phyloP scores from a whole-genome alignment of 352 stramenopile species.

The Phytophthora pinifolia region DNA sequence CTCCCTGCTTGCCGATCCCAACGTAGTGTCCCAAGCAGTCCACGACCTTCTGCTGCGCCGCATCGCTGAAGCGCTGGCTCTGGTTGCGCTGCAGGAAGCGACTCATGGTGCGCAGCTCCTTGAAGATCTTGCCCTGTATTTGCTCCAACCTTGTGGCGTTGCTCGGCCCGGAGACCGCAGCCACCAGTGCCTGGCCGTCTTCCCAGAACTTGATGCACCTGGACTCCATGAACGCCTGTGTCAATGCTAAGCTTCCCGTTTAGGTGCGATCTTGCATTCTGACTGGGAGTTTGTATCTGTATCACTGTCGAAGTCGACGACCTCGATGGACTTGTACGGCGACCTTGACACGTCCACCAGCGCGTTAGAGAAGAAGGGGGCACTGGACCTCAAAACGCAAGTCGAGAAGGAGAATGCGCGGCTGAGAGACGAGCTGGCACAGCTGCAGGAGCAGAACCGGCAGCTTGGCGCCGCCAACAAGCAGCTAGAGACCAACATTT shows the following conservation, averaged over 20 bases:
- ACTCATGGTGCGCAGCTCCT: slow-evolving; percentile 74
- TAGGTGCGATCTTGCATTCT: slow-evolving; percentile 23
- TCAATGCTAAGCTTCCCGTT: background rate
- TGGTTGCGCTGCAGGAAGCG: slow-evolving; percentile 83
- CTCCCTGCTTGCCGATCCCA: slow-evolving; percentile 52
- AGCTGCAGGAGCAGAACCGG: slow-evolving; percentile 65
- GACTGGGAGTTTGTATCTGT: slow-evolving; percentile 19
- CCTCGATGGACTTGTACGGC: slow-evolving; percentile 58
- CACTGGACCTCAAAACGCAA: slow-evolving; percentile 50
- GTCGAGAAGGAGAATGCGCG: slow-evolving; percentile 54
- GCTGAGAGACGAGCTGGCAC: slow-evolving; percentile 55
- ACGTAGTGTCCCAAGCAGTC: slow-evolving; percentile 73
- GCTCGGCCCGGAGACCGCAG: slow-evolving; percentile 14
- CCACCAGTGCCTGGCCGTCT: slow-evolving; percentile 61
- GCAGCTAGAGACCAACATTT: slow-evolving; percentile 74
- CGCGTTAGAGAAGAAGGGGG: slow-evolving; percentile 67
- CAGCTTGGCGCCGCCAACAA: slow-evolving; percentile 57
- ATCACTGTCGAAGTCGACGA: background rate
- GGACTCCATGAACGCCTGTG: slow-evolving; percentile 45
- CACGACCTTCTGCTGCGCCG: slow-evolving; percentile 78
- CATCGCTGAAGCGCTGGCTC: slow-evolving; percentile 72
- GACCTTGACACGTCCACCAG: slow-evolving; percentile 81
- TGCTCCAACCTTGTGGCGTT: slow-evolving; percentile 29
- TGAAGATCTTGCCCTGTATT: slow-evolving; percentile 54
- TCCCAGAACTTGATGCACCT: slow-evolving; percentile 81